Base-by-base conservation (phyloP, 345 rosid species). In the Bretschneidera sinensis region DNA sequence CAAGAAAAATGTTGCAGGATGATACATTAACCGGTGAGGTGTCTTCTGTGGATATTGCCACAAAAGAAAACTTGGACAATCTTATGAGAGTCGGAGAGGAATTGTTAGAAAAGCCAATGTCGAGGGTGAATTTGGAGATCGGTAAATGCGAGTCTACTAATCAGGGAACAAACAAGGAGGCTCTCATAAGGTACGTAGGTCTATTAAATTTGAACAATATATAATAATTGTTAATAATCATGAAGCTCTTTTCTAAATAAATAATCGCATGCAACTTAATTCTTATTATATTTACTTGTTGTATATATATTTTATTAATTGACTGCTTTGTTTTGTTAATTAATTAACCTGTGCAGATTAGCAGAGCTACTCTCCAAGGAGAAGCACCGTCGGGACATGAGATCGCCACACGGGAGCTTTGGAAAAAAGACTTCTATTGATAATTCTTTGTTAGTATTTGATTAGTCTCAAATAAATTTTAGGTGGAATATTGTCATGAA, bases 291-390 rank as follows among this genome's bases (percentile, higher is more conserved):
- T n/a, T n/a, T n/a, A n/a, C n/a, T n/a, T n/a, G n/a, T n/a, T n/a
- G n/a, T n/a, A n/a, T n/a, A n/a, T n/a, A n/a, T n/a, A n/a, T n/a
- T n/a, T n/a, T n/a, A n/a, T n/a, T n/a, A n/a, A n/a, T n/a, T n/a
- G n/a, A n/a, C n/a, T n/a, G n/a, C n/a, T n/a, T n/a, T n/a, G n/a
- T n/a, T 19, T 49, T 1, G 13, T 55, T 58, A 5, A 47, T 7
- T 11, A 17, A 53, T 21, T 21, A 18, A 19, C 1, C 24, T 43
- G 28, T n/a, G 69, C 16, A 77, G 87, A 62, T 54, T 82, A 17
- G 84, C 87, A 18, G 58, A 59, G 48, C 19, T 68, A 25, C 74
- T 82, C 1, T 79, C 87, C 0, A 63, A 34, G 24, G 82, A 82
- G 73, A 82, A 77, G 71, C 55, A 57, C 62, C 43, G 56, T 33